Conservation (phyloP, 169 alveolate genomes). For the Plasmodium vivax region DNA sequence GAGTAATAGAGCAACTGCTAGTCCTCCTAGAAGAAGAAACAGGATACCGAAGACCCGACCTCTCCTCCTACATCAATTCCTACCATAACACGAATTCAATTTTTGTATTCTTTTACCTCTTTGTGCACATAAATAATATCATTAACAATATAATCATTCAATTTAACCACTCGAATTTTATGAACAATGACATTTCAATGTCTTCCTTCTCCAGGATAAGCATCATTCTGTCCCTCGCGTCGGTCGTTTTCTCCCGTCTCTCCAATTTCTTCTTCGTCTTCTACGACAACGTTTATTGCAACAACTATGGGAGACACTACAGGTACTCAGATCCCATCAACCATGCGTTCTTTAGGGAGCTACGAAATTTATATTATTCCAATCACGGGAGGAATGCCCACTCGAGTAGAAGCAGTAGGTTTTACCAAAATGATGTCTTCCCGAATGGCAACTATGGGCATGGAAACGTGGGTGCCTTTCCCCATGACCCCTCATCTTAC, state of each 20-base stretch:
- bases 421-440: not conserved
- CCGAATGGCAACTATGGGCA: not conserved
- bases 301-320: conserved; percentile 34
- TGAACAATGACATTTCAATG: conserved; percentile 51
- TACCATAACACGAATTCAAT: conserved; percentile 43
- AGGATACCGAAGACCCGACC: conserved; percentile 63
- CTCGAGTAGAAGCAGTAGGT: not conserved
- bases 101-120: conserved; percentile 51
- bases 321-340: conserved; percentile 24
- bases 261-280: conserved; percentile 58
- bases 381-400: conserved; percentile 7
- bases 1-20: conserved; percentile 61
- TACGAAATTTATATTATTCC: conserved; percentile 22
- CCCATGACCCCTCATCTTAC: not conserved
- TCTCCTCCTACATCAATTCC: conserved; percentile 54
- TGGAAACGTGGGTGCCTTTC: not conserved
- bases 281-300: conserved; percentile 47
- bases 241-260: conserved; percentile 32
- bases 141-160: conserved; percentile 58
- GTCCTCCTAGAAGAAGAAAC: conserved; percentile 70
- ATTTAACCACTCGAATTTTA: conserved; percentile 48
- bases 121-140: conserved; percentile 62
- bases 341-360: conserved; percentile 30
- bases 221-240: conserved; percentile 50
- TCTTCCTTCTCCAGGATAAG: conserved; percentile 60